Evolutionary conservation across 2,329 filamentous ascomycete species (phyloP), one percentile per base, ranked within the genome.

Genomic region (Venturia aucupariae): DNA sequence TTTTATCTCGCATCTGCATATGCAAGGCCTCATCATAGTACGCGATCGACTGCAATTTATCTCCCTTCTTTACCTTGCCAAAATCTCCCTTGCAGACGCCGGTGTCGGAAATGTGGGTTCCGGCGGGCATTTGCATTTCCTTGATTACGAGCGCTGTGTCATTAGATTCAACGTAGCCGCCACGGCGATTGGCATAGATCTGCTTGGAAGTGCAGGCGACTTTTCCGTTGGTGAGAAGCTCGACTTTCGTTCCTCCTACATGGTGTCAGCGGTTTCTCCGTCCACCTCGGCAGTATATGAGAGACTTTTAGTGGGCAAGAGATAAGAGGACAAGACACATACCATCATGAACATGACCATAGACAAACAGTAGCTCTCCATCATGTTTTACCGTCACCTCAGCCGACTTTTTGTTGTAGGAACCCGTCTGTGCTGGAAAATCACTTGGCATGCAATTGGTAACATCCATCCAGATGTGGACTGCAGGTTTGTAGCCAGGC

Each of bases 51-150:
- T 32, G 27, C 39, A 65, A 5, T 11, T 27, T 35, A 17, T 62
- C 27, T 17, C 60, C 60, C 24, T 54, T 65, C 32, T 39, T 48
- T 3, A 65, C 59, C 10, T 24, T 44, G 17, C 60, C 60, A 44
- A 65, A 64, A 35, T 64, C 48, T 17, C 42, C 54, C 13, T 32
- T 59, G 64, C 64, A 65, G 4, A 46, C 59, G 51, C 64, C 64
- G 4, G 64, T 19, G 46, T 65, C 64, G 22, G 64, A 65, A 39
- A 65, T 51, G 60, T 65, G 64, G 38, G 57, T 61, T n/a, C 24
- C 54, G n/a, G 46, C 42, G 61, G 24, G 39, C 48, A 60, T 64
- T 39, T 55, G 48, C 35, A 54, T 48, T 24, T 60, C 27, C 22
- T 32, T 48, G 42, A 19, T 60, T 11, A 30, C 35, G 10, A 60